Percentiles rank a stretch among this genome's conserved stretches.
Conservation (phyloP, 805 yeast genomes). For the Ogataea saltuana region DNA sequence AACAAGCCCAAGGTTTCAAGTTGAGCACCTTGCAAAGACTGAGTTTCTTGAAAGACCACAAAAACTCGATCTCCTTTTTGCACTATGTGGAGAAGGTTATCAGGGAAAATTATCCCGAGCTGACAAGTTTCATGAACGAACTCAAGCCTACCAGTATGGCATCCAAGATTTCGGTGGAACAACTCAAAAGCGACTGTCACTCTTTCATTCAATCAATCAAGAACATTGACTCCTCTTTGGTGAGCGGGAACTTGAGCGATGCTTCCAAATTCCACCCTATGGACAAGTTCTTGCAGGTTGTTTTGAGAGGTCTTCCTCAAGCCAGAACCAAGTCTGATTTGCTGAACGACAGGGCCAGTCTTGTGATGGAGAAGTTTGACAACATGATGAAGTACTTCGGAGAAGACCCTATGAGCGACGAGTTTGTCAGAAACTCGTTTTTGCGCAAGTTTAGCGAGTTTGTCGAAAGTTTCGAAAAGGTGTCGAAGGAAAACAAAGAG, state of each 20-base stretch:
- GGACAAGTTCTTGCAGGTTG: slow-evolving; percentile 65
- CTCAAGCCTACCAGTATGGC: slow-evolving; percentile 57
- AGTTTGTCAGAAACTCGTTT: slow-evolving; percentile 64
- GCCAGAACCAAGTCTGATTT: slow-evolving; percentile 72
- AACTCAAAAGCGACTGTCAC: slow-evolving; percentile 69
- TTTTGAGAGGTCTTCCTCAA: slow-evolving; percentile 66
- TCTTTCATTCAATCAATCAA: slow-evolving; percentile 60
- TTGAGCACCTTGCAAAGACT: slow-evolving; percentile 86
- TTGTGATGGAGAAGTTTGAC: slow-evolving; percentile 65
- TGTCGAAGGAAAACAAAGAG: slow-evolving; percentile 73
- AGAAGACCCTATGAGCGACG: slow-evolving; percentile 74
- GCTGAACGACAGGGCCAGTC: slow-evolving; percentile 60
- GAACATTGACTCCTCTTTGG: slow-evolving; percentile 72
- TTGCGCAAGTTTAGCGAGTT: slow-evolving; percentile 81
- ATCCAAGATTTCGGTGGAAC: slow-evolving; percentile 79
- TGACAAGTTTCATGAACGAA: slow-evolving; percentile 74
- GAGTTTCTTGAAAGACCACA: slow-evolving; percentile 86
- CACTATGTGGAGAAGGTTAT: slow-evolving; percentile 90
- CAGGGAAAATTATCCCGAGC: slow-evolving; percentile 80
- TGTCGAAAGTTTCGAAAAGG: slow-evolving; percentile 74
- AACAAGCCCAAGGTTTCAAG: slow-evolving; percentile 92
- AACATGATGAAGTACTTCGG: slow-evolving; percentile 82
- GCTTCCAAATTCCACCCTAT: slow-evolving; percentile 77
- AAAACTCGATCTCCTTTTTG: slow-evolving; percentile 82
- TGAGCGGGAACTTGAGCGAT: slow-evolving; percentile 84